Conservation (phyloP, 768 basidiomycete species). For the Symmetrospora coprosmae region DNA sequence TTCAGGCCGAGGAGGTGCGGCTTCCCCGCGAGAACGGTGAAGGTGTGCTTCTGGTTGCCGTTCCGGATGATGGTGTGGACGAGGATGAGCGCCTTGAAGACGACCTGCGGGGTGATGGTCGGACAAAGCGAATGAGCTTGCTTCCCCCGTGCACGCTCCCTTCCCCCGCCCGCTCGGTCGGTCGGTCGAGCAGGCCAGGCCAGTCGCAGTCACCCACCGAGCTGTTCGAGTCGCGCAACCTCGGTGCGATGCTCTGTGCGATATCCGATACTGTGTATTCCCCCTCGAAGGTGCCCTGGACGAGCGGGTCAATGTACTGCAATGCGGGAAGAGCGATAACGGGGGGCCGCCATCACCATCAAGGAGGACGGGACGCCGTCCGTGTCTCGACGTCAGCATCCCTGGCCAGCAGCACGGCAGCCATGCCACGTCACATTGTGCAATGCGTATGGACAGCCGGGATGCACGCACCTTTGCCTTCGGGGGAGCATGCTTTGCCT, state of each 20-base stretch:
- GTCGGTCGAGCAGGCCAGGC: no score
- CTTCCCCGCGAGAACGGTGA: slow-evolving; percentile 58
- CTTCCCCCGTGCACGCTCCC: no score
- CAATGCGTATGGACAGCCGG: not conserved
- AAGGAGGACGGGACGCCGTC: no score
- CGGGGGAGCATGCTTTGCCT: slow-evolving; percentile 87
- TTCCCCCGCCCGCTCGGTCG: no score
- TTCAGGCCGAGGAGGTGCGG: slow-evolving; percentile 66
- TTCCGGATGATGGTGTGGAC: slow-evolving; percentile 93
- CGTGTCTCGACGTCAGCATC: no score
- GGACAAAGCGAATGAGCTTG: not conserved
- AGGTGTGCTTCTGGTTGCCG: slow-evolving; percentile 85
- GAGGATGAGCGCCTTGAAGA: slow-evolving; percentile 94
- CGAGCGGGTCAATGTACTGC: slow-evolving; percentile 90
- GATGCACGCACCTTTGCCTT: slow-evolving; percentile 64
- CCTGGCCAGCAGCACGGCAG: no score
- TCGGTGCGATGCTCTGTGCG: slow-evolving; percentile 67
- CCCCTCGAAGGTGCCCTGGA: slow-evolving; percentile 90
- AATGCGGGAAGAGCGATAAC: not conserved
- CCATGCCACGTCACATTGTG: no score
- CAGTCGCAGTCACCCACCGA: slow-evolving; percentile 47
- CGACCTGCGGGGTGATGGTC: slow-evolving; percentile 47
- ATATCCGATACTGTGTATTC: slow-evolving; percentile 88
- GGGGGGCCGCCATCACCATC: not conserved
- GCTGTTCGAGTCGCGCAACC: slow-evolving; percentile 79